Evolutionary conservation across 2,329 filamentous ascomycete species (phyloP).

Genomic region (Domatiomyces catenatus): DNA sequence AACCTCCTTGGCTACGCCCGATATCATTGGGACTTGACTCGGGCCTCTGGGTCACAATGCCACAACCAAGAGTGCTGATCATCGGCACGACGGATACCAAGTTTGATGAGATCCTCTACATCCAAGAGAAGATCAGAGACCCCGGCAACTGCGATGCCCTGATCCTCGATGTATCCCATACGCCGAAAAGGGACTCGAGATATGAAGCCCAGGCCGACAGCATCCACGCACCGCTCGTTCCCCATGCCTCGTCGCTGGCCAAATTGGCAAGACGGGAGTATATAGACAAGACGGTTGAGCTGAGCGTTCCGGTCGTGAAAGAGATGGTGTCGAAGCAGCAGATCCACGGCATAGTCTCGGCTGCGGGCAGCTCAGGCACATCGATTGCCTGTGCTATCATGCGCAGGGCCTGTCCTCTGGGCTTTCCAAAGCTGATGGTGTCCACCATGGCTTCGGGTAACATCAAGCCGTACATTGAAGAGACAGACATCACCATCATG

Average conservation of each 20-base stretch:
- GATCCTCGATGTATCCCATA: constrained; percentile 43
- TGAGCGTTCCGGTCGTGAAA: constrained; percentile 30
- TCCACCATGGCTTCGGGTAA: constrained; percentile 56
- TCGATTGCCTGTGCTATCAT: constrained; percentile 46
- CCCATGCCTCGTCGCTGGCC: constrained; percentile 21
- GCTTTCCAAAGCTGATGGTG: constrained; percentile 55
- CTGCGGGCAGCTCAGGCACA: constrained; percentile 50
- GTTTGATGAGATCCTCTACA: constrained; percentile 41
- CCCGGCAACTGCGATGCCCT: constrained; percentile 24
- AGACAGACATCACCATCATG: constrained; percentile 55
- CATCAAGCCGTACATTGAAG: constrained; percentile 47
- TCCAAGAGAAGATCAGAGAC: constrained; percentile 33
- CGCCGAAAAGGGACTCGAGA: constrained; percentile 11
- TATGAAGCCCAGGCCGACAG: constrained; percentile 27
- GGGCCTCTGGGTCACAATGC: constrained; percentile 10
- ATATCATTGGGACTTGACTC: background rate
- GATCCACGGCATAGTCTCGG: constrained; percentile 43
- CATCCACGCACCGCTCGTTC: constrained; percentile 26
- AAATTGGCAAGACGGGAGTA: constrained; percentile 38
- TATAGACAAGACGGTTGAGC: constrained; percentile 39
- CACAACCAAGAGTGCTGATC: constrained; percentile 33
- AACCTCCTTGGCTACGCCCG: background rate
- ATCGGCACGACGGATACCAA: constrained; percentile 54
- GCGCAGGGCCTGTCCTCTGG: constrained; percentile 42
- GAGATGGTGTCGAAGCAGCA: constrained; percentile 23